phyloP scores from a whole-genome alignment of 164 flowering plant species.

The Liquidambar formosana region DNA sequence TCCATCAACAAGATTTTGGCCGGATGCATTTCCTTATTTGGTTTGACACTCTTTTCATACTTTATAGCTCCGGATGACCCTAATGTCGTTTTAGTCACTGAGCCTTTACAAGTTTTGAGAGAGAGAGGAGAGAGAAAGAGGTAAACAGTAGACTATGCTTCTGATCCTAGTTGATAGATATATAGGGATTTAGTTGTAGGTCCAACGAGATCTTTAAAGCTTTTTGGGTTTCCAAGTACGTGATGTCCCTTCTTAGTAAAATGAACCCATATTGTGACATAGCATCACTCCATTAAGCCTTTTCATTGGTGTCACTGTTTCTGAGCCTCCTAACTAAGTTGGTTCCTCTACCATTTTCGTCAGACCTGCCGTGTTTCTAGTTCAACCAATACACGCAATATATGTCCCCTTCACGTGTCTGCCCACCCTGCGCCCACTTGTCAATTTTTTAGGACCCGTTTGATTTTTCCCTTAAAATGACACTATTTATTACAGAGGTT shows the following conservation, averaged over 20 bases:
- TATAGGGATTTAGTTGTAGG: slow-evolving; percentile 38
- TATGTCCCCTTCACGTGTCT: too few species aligned
- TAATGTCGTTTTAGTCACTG: slow-evolving; percentile 23
- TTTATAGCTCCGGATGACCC: slow-evolving; percentile 23
- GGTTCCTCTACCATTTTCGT: too few species aligned
- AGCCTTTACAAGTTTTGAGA: background rate
- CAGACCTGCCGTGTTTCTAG: too few species aligned
- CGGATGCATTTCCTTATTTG: slow-evolving; percentile 36
- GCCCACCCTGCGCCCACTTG: too few species aligned
- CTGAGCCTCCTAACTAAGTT: too few species aligned
- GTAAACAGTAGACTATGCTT: slow-evolving; percentile 10
- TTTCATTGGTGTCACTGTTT: background rate
- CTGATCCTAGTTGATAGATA: slow-evolving; percentile 14
- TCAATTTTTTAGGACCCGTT: too few species aligned
- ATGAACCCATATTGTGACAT: slow-evolving; percentile 26
- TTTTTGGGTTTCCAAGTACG: slow-evolving; percentile 41
- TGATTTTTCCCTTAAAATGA: too few species aligned
- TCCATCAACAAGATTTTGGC: slow-evolving; percentile 46
- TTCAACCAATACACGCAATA: too few species aligned
- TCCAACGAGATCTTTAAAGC: slow-evolving; percentile 49
- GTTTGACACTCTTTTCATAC: slow-evolving; percentile 38
- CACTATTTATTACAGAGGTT: too few species aligned
- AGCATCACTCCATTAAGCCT: slow-evolving; percentile 16
- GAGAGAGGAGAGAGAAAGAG: slow-evolving; percentile 9
- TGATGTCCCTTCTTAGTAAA: slow-evolving; percentile 37